These are phyloP conservation scores for Malus sieversii DNA, from an alignment of 306 rosid genomes.

Conservation along the genomic window DNA sequence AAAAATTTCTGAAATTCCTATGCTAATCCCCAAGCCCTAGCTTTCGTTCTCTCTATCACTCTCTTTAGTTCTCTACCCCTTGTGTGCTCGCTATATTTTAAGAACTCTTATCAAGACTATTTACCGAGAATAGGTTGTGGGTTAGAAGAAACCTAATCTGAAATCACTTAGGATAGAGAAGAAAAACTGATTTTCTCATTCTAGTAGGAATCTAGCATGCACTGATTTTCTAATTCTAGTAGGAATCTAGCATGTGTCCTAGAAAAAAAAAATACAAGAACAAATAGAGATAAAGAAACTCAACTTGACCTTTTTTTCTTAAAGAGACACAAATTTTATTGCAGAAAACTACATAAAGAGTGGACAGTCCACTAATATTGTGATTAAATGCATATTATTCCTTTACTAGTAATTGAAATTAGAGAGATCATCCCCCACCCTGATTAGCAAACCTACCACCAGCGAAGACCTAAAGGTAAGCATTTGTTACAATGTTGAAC, in stretches of 20 bases:
- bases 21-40: too few relatives aligned
- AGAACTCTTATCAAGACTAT: too few relatives aligned
- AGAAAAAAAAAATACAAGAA: neutral
- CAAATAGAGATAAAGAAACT: neutral
- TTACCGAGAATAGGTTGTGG: too few relatives aligned
- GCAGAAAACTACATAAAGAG: neutral
- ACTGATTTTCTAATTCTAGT: too few relatives aligned
- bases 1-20: too few relatives aligned
- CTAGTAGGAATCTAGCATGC: too few relatives aligned
- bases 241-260: neutral
- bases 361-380: neutral
- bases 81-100: too few relatives aligned
- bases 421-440: neutral
- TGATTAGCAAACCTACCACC: neutral
- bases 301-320: neutral
- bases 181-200: too few relatives aligned
- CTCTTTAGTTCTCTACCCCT: too few relatives aligned
- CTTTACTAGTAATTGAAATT: neutral
- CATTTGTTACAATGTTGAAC: neutral
- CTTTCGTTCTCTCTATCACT: too few relatives aligned
- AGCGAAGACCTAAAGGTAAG: neutral
- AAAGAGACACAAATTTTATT: neutral
- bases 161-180: too few relatives aligned
- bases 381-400: neutral
- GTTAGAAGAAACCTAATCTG: too few relatives aligned